Percentiles rank a stretch among this genome's conserved stretches.
phyloP scores from a whole-genome alignment of 2,329 filamentous ascomycete species.

The Ampelomyces quisqualis region DNA sequence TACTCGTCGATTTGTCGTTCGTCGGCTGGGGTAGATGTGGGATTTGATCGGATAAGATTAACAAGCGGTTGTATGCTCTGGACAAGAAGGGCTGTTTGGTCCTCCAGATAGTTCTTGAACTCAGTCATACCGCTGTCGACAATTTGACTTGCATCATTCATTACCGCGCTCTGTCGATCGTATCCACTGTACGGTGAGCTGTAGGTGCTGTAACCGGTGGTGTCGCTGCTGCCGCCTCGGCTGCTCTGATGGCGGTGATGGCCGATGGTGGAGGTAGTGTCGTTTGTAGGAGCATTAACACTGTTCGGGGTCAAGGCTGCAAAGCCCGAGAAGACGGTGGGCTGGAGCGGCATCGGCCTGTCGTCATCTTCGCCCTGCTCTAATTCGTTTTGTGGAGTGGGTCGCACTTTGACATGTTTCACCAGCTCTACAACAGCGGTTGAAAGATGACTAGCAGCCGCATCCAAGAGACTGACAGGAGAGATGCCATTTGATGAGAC shows the following conservation, averaged over 20 bases:
- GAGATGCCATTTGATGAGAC: slow-evolving; percentile 78
- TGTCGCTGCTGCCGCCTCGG: slow-evolving; percentile 40
- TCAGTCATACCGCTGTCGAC: slow-evolving; percentile 53
- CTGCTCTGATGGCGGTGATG: slow-evolving; percentile 37
- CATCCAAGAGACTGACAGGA: slow-evolving; percentile 90
- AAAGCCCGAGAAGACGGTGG: slow-evolving; percentile 23
- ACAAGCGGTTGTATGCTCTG: slow-evolving; percentile 82
- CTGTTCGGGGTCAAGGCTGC: slow-evolving; percentile 24
- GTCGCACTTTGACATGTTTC: slow-evolving; percentile 77
- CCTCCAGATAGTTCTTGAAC: slow-evolving; percentile 75
- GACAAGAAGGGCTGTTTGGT: slow-evolving; percentile 76
- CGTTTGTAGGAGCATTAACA: slow-evolving; percentile 19
- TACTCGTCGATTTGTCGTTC: slow-evolving; percentile 61
- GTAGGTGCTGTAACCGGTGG: slow-evolving; percentile 38
- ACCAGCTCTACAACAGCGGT: slow-evolving; percentile 83
- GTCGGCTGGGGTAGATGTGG: slow-evolving; percentile 32
- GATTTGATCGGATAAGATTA: slow-evolving; percentile 59
- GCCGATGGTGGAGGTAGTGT: slow-evolving; percentile 11
- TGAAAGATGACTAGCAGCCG: slow-evolving; percentile 86
- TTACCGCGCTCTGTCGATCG: slow-evolving; percentile 33
- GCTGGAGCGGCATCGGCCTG: slow-evolving; percentile 40
- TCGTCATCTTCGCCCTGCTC: slow-evolving; percentile 62
- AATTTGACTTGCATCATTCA: slow-evolving; percentile 26
- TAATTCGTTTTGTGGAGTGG: slow-evolving; percentile 73
- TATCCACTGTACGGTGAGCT: slow-evolving; percentile 43